Percentiles rank a stretch among this genome's conserved stretches.
phyloP scores from a whole-genome alignment of 768 basidiomycete genomes.

The Psilocybe azurescens region DNA sequence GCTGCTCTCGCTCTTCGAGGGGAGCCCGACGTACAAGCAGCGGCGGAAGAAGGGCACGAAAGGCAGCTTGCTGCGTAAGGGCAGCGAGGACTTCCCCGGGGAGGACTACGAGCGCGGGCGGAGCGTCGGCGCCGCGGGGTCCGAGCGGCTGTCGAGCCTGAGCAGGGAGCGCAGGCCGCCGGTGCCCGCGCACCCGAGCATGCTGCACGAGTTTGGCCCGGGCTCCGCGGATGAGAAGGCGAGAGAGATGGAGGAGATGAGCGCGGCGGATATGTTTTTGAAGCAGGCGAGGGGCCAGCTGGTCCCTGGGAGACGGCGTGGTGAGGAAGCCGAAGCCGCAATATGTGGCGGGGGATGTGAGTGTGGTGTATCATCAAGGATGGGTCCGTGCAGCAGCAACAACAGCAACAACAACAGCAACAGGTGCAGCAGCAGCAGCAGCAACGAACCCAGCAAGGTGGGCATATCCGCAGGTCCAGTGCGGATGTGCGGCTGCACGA shows the following conservation, averaged over 20 bases:
- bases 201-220: conserved; percentile 37
- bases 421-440: conserved; percentile 10
- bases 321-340: conserved; percentile 35
- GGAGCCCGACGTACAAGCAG: conserved; percentile 88
- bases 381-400: conserved; percentile 20
- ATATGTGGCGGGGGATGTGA: conserved; percentile 34
- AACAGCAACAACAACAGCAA: neutral
- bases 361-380: conserved; percentile 37
- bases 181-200: conserved; percentile 25
- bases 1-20: conserved; percentile 80
- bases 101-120: conserved; percentile 37
- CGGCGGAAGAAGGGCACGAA: conserved; percentile 76
- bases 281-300: conserved; percentile 66
- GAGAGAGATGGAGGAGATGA: conserved; percentile 36
- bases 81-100: conserved; percentile 31
- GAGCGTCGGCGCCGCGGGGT: conserved; percentile 6
- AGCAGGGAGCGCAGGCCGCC: conserved; percentile 26
- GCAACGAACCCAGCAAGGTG: conserved; percentile 8
- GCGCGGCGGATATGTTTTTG: conserved; percentile 71
- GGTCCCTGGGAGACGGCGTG: conserved; percentile 37
- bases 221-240: conserved; percentile 28
- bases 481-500: conserved; percentile 36
- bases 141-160: conserved; percentile 7
- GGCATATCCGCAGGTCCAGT: conserved; percentile 31
- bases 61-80: conserved; percentile 28